Conservation (phyloP, 257 asterid species). For the Schizonepeta tenuifolia region DNA sequence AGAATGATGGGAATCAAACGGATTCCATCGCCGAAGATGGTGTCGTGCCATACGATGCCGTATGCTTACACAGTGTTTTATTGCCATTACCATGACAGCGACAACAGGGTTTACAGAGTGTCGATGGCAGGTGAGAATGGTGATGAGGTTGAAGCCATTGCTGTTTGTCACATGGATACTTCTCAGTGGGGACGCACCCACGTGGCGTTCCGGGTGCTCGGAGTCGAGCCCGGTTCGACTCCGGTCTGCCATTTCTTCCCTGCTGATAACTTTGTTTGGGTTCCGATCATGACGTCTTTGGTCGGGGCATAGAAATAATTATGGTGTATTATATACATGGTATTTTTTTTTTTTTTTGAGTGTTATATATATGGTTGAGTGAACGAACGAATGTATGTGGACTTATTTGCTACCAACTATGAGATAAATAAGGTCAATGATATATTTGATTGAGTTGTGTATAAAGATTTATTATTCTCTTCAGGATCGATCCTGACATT, state of each 20-base stretch:
- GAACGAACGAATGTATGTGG: too few species aligned
- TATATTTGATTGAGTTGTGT: too few species aligned
- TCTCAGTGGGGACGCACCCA: slow-evolving; percentile 72
- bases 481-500: too few species aligned
- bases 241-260: slow-evolving; percentile 88
- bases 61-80: slow-evolving; percentile 67
- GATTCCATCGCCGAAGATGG: slow-evolving; percentile 49
- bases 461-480: too few species aligned
- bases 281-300: slow-evolving; percentile 30
- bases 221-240: slow-evolving; percentile 52
- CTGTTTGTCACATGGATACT: slow-evolving; percentile 86
- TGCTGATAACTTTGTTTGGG: slow-evolving; percentile 67
- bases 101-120: slow-evolving; percentile 54
- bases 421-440: too few species aligned
- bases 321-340: too few species aligned
- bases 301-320: neutral
- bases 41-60: slow-evolving; percentile 83
- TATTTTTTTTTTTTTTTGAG: too few species aligned
- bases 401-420: too few species aligned
- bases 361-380: neutral
- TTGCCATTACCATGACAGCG: slow-evolving; percentile 63
- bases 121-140: slow-evolving; percentile 53
- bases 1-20: slow-evolving; percentile 38
- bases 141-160: slow-evolving; percentile 60
- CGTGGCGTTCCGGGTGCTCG: slow-evolving; percentile 56